Conservation (phyloP, 2,329 filamentous ascomycete genomes). For the Alternaria postmessia region DNA sequence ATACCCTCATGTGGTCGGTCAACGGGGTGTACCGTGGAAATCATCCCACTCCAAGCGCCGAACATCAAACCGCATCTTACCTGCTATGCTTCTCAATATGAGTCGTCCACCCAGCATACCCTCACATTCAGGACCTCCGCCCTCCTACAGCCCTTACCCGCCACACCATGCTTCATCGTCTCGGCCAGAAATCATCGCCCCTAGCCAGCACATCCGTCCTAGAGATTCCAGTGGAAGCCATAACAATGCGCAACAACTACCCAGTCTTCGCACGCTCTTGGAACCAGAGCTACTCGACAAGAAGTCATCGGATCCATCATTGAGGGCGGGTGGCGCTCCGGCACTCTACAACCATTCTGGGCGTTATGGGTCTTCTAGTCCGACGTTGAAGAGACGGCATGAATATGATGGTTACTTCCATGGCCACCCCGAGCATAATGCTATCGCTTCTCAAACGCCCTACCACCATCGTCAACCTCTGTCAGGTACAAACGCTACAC, state of each 20-base stretch:
- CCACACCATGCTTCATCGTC: constrained; percentile 36
- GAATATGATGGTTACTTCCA: constrained; percentile 43
- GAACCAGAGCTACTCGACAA: constrained; percentile 48
- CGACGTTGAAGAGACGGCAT: constrained; percentile 48
- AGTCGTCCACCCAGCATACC: constrained; percentile 87
- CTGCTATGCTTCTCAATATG: constrained; percentile 67
- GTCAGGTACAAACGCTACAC: constrained; percentile 28
- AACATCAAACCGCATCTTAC: constrained; percentile 34
- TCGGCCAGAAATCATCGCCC: constrained; percentile 35
- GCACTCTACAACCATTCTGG: constrained; percentile 28
- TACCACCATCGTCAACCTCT: constrained; percentile 39
- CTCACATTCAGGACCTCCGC: constrained; percentile 66
- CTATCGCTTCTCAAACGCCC: constrained; percentile 38
- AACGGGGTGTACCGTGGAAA: constrained; percentile 43
- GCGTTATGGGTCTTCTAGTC: constrained; percentile 44
- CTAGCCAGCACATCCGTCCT: constrained; percentile 37
- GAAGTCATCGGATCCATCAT: constrained; percentile 37
- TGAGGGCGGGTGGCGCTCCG: constrained; percentile 31
- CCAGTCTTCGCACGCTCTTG: constrained; percentile 49
- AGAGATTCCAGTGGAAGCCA: constrained; percentile 36
- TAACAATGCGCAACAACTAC: constrained; percentile 46
- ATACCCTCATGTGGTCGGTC: constrained; percentile 43
- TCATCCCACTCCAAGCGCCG: constrained; percentile 39
- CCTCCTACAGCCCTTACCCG: constrained; percentile 41
- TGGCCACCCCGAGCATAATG: constrained; percentile 37